Conservation (phyloP, 2,329 filamentous ascomycete species). For the Aureobasidium sp. region DNA sequence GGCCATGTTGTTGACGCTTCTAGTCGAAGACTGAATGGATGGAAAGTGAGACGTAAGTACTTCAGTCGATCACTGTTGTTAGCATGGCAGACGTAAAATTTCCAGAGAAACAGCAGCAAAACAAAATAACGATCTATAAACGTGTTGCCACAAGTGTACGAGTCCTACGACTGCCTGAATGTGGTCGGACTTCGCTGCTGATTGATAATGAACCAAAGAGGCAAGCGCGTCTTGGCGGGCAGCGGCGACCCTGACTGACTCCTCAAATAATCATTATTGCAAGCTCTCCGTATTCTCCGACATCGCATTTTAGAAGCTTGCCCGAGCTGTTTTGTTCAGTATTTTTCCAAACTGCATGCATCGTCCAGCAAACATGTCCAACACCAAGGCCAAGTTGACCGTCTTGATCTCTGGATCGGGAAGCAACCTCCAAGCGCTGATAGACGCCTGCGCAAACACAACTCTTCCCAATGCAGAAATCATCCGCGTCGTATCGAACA, state of each 20-base stretch:
- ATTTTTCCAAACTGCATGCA: background rate
- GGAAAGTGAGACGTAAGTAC: background rate
- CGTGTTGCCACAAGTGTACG: constrained; percentile 15
- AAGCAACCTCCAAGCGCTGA: constrained; percentile 72
- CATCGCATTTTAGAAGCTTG: background rate
- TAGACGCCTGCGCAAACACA: constrained; percentile 48
- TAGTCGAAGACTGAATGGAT: background rate
- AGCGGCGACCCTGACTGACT: background rate
- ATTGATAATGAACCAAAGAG: constrained; percentile 4
- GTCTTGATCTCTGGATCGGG: constrained; percentile 61
- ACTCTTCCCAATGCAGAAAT: constrained; percentile 48
- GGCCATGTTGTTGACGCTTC: constrained; percentile 27
- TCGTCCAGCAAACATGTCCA: constrained; percentile 3
- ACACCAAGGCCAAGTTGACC: constrained; percentile 20
- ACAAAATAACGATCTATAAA: background rate
- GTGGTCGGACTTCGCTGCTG: constrained; percentile 11
- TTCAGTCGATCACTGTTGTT: background rate
- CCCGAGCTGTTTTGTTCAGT: background rate
- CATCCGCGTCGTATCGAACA: constrained; percentile 59
- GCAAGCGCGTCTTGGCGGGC: constrained; percentile 11
- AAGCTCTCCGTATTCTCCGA: background rate
- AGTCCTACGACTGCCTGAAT: constrained; percentile 4
- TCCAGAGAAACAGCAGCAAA: background rate
- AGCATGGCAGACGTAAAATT: background rate
- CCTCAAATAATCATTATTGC: background rate